Conservation (phyloP, 75 land plant species). For the Isoetes taiwanensis region DNA sequence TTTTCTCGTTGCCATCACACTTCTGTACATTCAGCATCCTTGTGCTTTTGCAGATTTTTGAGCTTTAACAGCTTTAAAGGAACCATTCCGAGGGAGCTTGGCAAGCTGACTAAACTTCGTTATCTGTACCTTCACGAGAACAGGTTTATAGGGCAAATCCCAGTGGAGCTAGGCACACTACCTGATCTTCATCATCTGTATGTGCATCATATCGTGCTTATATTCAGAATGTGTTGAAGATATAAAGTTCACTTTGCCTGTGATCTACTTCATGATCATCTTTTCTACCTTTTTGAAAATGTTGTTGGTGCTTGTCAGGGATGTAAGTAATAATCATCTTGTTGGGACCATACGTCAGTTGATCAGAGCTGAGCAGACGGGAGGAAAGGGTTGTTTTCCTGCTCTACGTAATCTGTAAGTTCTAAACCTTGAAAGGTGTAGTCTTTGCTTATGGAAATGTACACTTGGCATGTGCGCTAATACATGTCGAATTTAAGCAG, state of each 20-base stretch:
- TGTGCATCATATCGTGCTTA: neutral
- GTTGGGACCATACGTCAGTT: constrained; percentile 78
- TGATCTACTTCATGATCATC: neutral
- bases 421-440: neutral
- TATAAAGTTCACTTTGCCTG: neutral
- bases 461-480: neutral
- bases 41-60: constrained; percentile 40
- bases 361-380: constrained; percentile 32
- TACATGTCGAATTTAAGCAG: constrained; percentile 21
- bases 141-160: constrained; percentile 63
- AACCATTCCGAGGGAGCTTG: constrained; percentile 79
- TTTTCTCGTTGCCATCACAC: neutral
- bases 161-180: constrained; percentile 69
- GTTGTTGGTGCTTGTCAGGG: constrained; percentile 28
- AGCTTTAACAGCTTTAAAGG: constrained; percentile 87
- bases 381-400: constrained; percentile 44
- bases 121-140: constrained; percentile 82
- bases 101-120: constrained; percentile 64
- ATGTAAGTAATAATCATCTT: constrained; percentile 78
- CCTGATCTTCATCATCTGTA: constrained; percentile 72
- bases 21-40: neutral
- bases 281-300: too few species aligned
- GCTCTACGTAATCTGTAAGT: constrained; percentile 76
- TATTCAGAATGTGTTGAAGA: too few species aligned
- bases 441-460: neutral